A percentile compares a stretch with the other conserved stretches of the same genome.
These are phyloP conservation scores for Dothideomycetidae sp. DNA, from an alignment of 2,329 filamentous ascomycete genomes.

Conservation along the genomic window DNA sequence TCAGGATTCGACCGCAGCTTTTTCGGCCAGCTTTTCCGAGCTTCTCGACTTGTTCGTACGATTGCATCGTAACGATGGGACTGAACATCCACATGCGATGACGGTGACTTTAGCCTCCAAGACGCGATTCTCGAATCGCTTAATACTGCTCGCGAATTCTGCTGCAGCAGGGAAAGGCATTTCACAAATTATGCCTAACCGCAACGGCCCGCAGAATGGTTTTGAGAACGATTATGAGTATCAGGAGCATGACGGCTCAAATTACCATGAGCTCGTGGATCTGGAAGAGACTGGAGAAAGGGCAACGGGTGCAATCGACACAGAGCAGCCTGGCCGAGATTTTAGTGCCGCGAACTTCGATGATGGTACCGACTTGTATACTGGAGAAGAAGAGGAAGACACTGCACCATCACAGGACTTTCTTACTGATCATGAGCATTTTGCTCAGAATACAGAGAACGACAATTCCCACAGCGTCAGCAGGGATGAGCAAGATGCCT, in stretches of 20 bases:
- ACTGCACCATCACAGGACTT: not conserved
- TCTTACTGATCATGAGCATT: not conserved
- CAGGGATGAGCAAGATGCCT: not conserved
- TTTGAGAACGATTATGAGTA: slow-evolving; percentile 13
- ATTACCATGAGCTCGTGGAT: not conserved
- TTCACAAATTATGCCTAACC: slow-evolving; percentile 31
- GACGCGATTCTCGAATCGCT: slow-evolving; percentile 38
- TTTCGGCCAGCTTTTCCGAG: slow-evolving; percentile 39
- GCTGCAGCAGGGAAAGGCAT: slow-evolving; percentile 44
- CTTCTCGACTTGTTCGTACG: slow-evolving; percentile 46
- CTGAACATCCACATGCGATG: slow-evolving; percentile 41
- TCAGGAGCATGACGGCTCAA: not conserved
- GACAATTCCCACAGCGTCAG: not conserved
- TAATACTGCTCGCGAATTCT: slow-evolving; percentile 38
- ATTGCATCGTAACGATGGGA: slow-evolving; percentile 45
- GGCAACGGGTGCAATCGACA: not conserved
- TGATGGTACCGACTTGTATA: not conserved
- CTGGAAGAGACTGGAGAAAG: not conserved
- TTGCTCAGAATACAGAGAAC: not conserved
- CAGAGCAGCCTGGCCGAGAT: not conserved
- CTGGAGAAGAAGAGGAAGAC: not conserved
- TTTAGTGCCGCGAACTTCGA: not conserved
- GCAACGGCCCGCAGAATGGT: slow-evolving; percentile 14
- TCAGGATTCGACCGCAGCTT: slow-evolving; percentile 36
- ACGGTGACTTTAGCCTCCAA: slow-evolving; percentile 39